These are phyloP conservation scores for Phyllostachys edulis DNA, from an alignment of 176 grass and related monocot genomes.

Conservation along the genomic window DNA sequence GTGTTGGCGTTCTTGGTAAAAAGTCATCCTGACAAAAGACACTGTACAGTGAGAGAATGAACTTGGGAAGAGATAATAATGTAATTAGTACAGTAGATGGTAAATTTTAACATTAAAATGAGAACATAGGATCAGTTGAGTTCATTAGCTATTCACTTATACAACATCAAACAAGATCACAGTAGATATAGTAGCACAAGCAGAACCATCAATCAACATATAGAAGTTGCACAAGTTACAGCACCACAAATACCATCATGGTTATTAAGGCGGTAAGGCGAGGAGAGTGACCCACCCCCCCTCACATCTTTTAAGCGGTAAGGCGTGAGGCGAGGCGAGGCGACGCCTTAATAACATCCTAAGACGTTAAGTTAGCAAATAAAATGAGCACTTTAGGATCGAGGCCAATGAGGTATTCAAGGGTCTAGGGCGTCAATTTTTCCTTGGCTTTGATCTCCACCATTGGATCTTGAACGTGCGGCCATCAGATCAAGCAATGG, in stretches of 20 bases:
- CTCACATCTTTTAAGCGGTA: too few relatives aligned
- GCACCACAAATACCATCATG: background rate
- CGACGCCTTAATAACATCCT: too few relatives aligned
- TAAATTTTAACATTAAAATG: background rate
- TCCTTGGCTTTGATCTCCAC: too few relatives aligned
- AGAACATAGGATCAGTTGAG: background rate
- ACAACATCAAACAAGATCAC: constrained; percentile 12
- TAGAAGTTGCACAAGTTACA: constrained; percentile 14
- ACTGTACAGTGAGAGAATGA: background rate
- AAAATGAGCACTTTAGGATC: too few relatives aligned
- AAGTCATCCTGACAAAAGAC: constrained; percentile 80
- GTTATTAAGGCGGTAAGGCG: too few relatives aligned
- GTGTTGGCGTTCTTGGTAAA: constrained; percentile 95
- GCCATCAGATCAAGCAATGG: too few relatives aligned
- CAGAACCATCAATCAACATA: constrained; percentile 17
- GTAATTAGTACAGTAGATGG: background rate
- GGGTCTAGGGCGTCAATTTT: too few relatives aligned
- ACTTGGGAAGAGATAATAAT: background rate
- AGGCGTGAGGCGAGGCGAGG: too few relatives aligned
- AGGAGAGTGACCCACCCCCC: too few relatives aligned
- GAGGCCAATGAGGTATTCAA: too few relatives aligned
- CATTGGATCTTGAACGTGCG: too few relatives aligned
- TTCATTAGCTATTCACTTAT: background rate
- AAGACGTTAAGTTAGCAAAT: too few relatives aligned
- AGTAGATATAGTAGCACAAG: background rate